These are phyloP conservation scores for Apium graveolens DNA, from an alignment of 129 eudicot species.

Conservation along the genomic window DNA sequence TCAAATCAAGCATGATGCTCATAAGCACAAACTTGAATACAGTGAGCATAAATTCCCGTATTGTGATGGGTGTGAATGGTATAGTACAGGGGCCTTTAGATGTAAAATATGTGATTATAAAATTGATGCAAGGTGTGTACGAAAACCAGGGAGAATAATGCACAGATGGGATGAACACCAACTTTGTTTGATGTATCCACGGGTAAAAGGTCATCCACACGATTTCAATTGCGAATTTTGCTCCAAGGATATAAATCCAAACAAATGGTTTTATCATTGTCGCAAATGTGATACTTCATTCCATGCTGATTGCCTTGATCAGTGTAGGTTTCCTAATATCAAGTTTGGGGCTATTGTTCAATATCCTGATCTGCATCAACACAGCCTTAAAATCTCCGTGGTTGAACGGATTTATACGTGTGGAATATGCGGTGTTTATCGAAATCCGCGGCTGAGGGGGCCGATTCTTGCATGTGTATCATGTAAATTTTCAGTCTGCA, in stretches of 20 bases:
- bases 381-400: neutral
- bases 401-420: neutral
- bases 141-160: neutral
- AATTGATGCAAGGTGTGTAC: neutral
- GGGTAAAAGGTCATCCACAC: neutral
- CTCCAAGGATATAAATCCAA: neutral
- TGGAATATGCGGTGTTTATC: neutral
- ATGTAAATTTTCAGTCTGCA: neutral
- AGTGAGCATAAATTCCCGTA: accelerated
- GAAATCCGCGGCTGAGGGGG: no score
- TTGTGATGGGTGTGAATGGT: neutral
- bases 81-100: accelerated
- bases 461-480: neutral
- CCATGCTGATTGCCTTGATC: neutral
- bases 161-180: constrained; percentile 2
- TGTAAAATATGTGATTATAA: neutral
- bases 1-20: neutral
- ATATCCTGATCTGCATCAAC: neutral
- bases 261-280: neutral
- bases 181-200: neutral
- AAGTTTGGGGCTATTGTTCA: neutral
- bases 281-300: neutral
- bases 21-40: neutral
- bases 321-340: neutral
- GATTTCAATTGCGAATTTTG: neutral